phyloP scores from a whole-genome alignment of 2,329 filamentous ascomycete genomes.

The Xylariaceae sp. region DNA sequence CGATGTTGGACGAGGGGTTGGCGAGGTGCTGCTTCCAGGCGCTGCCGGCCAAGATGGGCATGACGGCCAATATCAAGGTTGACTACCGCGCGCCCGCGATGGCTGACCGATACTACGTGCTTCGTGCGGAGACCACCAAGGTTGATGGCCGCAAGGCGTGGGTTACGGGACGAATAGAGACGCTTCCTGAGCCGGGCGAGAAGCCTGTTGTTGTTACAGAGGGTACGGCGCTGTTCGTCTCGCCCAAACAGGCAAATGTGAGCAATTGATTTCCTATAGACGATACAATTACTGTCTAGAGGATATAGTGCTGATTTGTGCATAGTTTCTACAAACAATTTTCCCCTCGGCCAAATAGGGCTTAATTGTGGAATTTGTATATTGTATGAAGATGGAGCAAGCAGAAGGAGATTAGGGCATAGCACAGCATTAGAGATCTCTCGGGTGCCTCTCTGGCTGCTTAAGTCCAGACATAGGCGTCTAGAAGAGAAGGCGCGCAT shows the following conservation, averaged over 20 bases:
- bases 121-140: slow-evolving; percentile 75
- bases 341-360: no score
- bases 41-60: slow-evolving; percentile 76
- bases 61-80: slow-evolving; percentile 80
- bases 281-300: no score
- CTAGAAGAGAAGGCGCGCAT: no score
- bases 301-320: not conserved
- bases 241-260: slow-evolving; percentile 73
- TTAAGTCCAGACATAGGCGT: no score
- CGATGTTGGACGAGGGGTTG: slow-evolving; percentile 84
- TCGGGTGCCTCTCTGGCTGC: no score
- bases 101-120: slow-evolving; percentile 70
- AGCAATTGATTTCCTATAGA: no score
- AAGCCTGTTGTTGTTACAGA: slow-evolving; percentile 68
- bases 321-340: slow-evolving; percentile 36
- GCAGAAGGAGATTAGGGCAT: no score
- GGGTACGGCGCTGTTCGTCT: slow-evolving; percentile 82
- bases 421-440: no score
- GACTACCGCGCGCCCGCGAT: slow-evolving; percentile 80
- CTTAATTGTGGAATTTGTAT: no score
- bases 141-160: slow-evolving; percentile 92
- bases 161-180: slow-evolving; percentile 85
- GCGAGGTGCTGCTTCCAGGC: slow-evolving; percentile 85
- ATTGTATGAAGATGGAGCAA: no score
- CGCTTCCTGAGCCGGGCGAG: slow-evolving; percentile 61